Base-by-base conservation (phyloP, 495 filamentous ascomycete genomes). In the Aspergillus sclerotioniger region DNA sequence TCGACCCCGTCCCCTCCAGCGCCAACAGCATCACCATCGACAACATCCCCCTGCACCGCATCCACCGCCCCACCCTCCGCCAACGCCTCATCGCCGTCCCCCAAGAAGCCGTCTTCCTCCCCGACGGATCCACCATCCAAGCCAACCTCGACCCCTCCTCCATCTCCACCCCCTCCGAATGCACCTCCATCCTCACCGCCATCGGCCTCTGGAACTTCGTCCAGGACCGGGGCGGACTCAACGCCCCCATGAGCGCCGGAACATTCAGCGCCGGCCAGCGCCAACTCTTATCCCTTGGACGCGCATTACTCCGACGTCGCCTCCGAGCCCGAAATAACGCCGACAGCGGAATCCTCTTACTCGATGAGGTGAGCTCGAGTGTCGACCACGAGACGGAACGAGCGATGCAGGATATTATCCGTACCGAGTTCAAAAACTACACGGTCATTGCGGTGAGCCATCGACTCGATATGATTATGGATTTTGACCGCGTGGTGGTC, bases 81-180 rank as follows among this genome's bases (percentile, higher is more conserved):
- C 62, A 60, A 12, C 61, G 67, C 25, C 70, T 81, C 51, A 71
- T 78, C 50, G 65, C 72, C 8, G 67, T 80, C 2, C 65, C 78
- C 6, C 79, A 82, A 51, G 74, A 80, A 29, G 50, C 69, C 0
- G 62, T 76, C 28, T 62, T 80, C 32, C 49, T 79, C 1, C 61
- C 67, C 3, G 67, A 65, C 25, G 59, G 65, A 1, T 33, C 59
- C 15, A 61, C 58, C 9, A 67, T 71, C 62, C 80, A 88, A 29
- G 84, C 72, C 59, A 93, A 94, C 67, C 80, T 94, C 7, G 90
- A 94, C 69, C 90, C 90, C 2, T 90, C 91, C 71, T 73, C 80
- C 25, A 66, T 85, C 32, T 88, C 89, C 69, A 88, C 87, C 0
- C 87, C 91, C 62, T 84, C 85, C 39, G 84, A 92, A 51, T 67